Conservation (phyloP, 192 early-diverging fungal genomes). For the Backusella mclennaniae region DNA sequence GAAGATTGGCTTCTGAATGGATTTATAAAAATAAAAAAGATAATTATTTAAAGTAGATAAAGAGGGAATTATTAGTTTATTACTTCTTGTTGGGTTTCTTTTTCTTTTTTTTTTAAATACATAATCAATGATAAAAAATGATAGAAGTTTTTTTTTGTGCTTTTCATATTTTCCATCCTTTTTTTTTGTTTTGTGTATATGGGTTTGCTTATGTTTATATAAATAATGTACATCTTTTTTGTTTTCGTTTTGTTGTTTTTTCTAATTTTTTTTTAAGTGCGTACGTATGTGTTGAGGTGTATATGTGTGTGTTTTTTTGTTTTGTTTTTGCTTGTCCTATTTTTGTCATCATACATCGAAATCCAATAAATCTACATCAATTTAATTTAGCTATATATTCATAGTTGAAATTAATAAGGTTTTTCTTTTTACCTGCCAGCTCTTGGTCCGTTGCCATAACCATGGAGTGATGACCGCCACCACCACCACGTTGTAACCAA, state of each 20-base stretch:
- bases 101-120: neutral
- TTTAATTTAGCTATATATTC: neutral
- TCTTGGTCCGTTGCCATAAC: slow-evolving; percentile 18
- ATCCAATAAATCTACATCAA: slow-evolving; percentile 5
- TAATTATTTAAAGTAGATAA: neutral
- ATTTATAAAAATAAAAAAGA: neutral
- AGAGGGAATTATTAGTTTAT: neutral
- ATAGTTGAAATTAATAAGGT: neutral
- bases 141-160: neutral
- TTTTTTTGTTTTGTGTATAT: neutral
- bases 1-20: neutral
- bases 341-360: neutral
- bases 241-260: neutral
- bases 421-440: slow-evolving; percentile 7
- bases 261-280: neutral
- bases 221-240: slow-evolving; percentile 7
- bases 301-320: neutral
- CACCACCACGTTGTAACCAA: slow-evolving; percentile 13
- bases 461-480: neutral
- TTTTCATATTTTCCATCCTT: neutral
- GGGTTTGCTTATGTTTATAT: neutral
- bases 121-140: neutral
- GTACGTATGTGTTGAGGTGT: neutral
- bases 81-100: neutral
- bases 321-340: neutral